Base-by-base conservation (phyloP, 352 stramenopile genomes). In the Phytophthora foliorum region DNA sequence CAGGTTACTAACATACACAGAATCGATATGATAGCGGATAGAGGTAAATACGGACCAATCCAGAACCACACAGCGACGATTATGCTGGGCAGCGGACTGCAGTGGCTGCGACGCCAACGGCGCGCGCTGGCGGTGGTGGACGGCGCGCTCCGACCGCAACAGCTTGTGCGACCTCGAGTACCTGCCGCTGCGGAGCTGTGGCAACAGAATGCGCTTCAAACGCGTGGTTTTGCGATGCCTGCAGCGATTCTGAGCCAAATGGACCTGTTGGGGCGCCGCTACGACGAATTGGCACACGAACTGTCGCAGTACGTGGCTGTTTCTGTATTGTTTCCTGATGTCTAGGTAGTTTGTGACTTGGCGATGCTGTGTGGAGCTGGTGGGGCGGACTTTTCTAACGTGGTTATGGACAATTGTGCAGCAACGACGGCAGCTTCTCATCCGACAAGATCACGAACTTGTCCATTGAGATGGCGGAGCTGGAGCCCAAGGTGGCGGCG, bases 381-480 rank as follows among this genome's bases (percentile, higher is more conserved):
- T 53, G 27, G 13, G n/a, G 19, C 27, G 9, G 3, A 3, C n/a
- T 38, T 45, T 57, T 22, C 46, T 65, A 24, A 57, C 3, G 9
- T 61, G 14, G 11, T 17, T 67, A 32, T 72, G 22, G n/a, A n/a
- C 24, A 25, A n/a, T 45, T 55, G n/a, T n/a, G 21, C 50, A 93
- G 86, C 67, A 92, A 92, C 38, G 84, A 94, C 49, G 86, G 86
- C 24, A 90, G 80, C 75, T 88, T 91, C 49, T 81, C 82, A 31
- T 80, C 86, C 1, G 80, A 90, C 36, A 84, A 82, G 21, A 91
- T 95, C 72, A 93, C 84, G 17, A 92, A 82, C 32, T 38, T 96
- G 62, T 92, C 86, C 21, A 94, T 95, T 60, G 88, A 97, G 66
- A 91, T 96, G 77, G 75, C 82, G 1, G 88, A 96, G 36, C 70